Evolutionary conservation across 495 filamentous ascomycete genomes (phyloP).

Genomic region (Neurospora africana): DNA sequence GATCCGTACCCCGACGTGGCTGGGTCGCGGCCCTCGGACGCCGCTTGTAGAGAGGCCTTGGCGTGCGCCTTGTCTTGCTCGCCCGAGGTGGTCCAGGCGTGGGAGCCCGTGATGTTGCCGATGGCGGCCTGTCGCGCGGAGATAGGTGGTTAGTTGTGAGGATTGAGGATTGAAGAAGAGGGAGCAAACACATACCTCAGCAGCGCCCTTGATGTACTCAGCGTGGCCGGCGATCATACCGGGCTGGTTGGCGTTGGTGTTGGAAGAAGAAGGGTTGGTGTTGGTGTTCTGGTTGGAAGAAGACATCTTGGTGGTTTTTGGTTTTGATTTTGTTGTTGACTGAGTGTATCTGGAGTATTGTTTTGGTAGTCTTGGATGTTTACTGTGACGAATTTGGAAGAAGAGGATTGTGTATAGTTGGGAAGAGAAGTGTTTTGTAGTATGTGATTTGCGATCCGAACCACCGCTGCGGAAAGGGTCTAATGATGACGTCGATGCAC

Average conservation of each 20-base stretch:
- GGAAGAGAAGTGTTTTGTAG: background rate
- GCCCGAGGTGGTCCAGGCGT: slow-evolving; percentile 34
- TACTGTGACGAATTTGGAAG: background rate
- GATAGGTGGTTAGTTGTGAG: background rate
- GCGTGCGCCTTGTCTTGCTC: slow-evolving; percentile 37
- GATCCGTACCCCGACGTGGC: slow-evolving; percentile 30
- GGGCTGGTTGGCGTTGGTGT: slow-evolving; percentile 6
- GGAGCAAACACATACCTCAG: slow-evolving; percentile 25
- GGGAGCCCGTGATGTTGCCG: slow-evolving; percentile 31
- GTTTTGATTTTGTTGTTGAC: background rate
- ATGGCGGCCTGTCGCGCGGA: slow-evolving; percentile 6
- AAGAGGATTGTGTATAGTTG: background rate
- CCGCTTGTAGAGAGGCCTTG: slow-evolving; percentile 30
- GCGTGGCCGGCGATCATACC: slow-evolving; percentile 33
- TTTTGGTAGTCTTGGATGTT: background rate
- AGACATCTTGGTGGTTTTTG: slow-evolving; percentile 4
- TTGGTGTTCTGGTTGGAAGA: slow-evolving; percentile 8
- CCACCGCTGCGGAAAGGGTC: background rate
- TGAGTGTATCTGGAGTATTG: background rate
- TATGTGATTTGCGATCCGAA: background rate
- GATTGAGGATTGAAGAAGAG: no score
- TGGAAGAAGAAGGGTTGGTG: slow-evolving; percentile 1
- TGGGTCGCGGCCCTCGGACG: slow-evolving; percentile 30
- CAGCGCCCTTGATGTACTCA: slow-evolving; percentile 37
- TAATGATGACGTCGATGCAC: background rate